Evolutionary conservation across 2,329 filamentous ascomycete genomes (phyloP), one percentile per base, ranked within the genome.

Genomic region (Fusarium phyllophilum): DNA sequence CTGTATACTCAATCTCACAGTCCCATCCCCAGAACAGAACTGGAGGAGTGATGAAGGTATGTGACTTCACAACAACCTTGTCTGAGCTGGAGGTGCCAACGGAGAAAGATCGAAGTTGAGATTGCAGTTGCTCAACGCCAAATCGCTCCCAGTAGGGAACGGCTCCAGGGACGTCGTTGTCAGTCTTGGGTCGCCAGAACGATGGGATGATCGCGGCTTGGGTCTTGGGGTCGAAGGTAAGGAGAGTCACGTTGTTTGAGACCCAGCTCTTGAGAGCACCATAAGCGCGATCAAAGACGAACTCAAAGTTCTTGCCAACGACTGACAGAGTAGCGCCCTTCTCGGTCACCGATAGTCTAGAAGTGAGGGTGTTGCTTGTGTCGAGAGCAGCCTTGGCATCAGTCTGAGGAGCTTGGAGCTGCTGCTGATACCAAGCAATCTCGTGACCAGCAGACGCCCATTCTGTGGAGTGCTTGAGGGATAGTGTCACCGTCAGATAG

Each of bases 101-200:
- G 3, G 80, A 72, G 44, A 86, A 81, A 12, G 82, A 85, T 26
- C 86, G 84, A 22, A 88, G 81, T 49, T 87, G 85, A 42, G 82
- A 84, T 5, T 84, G 84, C 34, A 89, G 78, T 5, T 76, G 76
- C 63, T 89, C 81, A 13, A 89, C 81, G 0, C 87, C 86, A 57
- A 86, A 86, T 24, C 85, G 83, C 49, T 85, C 82, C 90, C 91
- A 93, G 73, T 91, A 89, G 10, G 85, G 85, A 8, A 87, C 84
- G 17, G 89, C 87, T 22, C 81, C 77, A 0, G 87, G 85, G 0
- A 83, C 82, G 75, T 93, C 91, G 75, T 93, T 93, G 79, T 93
- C 89, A 0, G 90, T 93, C 20, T 87, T 86, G 0, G 91, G 88
- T 9, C 91, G 89, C 86, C 90, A 92, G 81, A 93, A 89, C 11